phyloP scores from a whole-genome alignment of 176 grass and related monocot species.

The barley (Hordeum vulgare) region DNA sequence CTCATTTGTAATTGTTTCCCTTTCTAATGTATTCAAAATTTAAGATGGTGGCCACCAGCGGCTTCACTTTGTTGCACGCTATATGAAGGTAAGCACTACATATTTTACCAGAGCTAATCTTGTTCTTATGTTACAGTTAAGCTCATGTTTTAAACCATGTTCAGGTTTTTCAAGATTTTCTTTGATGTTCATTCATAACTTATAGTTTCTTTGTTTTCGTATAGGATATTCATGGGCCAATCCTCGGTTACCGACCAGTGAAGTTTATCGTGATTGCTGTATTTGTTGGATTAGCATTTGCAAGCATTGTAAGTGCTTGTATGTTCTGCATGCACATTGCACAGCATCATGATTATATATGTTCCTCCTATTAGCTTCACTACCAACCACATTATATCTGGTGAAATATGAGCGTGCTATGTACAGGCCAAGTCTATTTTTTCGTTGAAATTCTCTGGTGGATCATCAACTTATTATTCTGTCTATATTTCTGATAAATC shows the following conservation, averaged over 20 bases:
- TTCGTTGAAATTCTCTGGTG: constrained; percentile 6
- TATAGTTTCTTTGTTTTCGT: constrained; percentile 4
- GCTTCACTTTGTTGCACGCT: constrained; percentile 62
- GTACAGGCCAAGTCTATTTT: not conserved
- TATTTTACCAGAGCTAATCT: constrained; percentile 4
- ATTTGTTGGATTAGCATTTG: constrained; percentile 87
- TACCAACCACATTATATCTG: not conserved
- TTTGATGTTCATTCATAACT: constrained; percentile 21
- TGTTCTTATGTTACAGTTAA: not conserved
- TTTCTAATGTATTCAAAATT: constrained; percentile 30
- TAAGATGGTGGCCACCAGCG: constrained; percentile 37
- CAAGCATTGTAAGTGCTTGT: constrained; percentile 75
- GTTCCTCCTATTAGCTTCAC: constrained; percentile 7
- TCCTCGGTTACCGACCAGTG: constrained; percentile 68
- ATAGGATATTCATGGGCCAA: constrained; percentile 71
- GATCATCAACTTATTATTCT: not conserved
- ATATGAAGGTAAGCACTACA: constrained; percentile 71
- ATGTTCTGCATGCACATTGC: not conserved
- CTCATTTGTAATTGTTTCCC: constrained; percentile 11
- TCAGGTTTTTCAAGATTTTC: constrained; percentile 4
- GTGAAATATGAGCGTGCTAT: not conserved
- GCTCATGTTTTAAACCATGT: constrained; percentile 1
- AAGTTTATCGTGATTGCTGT: constrained; percentile 66
- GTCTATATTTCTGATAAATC: constrained; percentile 9
- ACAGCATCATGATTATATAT: constrained; percentile 8